Evolutionary conservation across 2,329 filamentous ascomycete species (phyloP), one percentile per base, ranked within the genome.

Genomic region (Leptographium wingfieldii): DNA sequence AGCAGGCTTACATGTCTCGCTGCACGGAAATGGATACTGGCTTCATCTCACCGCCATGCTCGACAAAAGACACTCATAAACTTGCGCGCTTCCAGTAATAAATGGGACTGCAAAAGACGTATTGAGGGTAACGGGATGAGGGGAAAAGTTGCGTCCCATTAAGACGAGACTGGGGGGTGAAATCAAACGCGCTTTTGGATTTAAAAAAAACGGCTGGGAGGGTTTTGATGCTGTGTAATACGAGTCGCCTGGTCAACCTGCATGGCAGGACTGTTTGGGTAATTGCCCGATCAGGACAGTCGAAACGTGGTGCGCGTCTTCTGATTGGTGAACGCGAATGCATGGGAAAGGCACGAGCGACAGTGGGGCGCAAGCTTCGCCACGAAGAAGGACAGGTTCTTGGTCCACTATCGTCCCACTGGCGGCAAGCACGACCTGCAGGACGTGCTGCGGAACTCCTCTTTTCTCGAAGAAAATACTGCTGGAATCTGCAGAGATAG

Each of bases 271-370:
- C 57, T 66, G 58, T 65, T 66, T 64, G 58, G 49, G 33, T 61
- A 58, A 61, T 64, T 66, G 43, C 65, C 65, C 43, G 14, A 56
- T 64, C 48, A 6, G 65, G 64, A 59, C 53, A 58, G 55, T 33
- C 16, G 19, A 61, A 54, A 57, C 29, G 22, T 5, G 19, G 60
- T 19, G 52, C 64, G 64, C 64, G 64, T 65, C 61, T 60, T 46
- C 16, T 66, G 29, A 66, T 66, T 66, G 65, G 65, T 56, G 27
- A 52, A 64, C 64, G 60, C 64, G 62, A 59, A 46, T 31, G 55
- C 48, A 55, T 53, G 60, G 55, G 54, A 56, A 62, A 60, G 59
- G 61, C 61, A 63, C 59, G 61, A 57, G 55, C 59, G 54, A 10
- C 35, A 14, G 62, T 61, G 62, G 60, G 58, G 40, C 57, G 19